Evolutionary conservation across 1,284 basidiomycete species (phyloP), one percentile per base, ranked within the genome.

Genomic region (Moniliophthora roreri): DNA sequence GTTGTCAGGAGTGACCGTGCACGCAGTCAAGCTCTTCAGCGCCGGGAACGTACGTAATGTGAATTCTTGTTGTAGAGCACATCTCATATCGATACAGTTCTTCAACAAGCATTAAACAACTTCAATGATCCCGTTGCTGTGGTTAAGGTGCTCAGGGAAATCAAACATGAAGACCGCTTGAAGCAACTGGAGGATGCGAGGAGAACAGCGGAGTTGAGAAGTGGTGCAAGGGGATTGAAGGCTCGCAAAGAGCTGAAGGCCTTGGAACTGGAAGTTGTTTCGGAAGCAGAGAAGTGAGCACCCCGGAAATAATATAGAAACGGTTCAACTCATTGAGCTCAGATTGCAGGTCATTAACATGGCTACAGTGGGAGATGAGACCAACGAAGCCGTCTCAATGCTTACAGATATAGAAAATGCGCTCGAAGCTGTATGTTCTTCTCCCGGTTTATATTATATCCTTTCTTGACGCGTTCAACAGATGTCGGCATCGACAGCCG

Each of bases 231-330:
- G 84, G 86, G 55, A 79, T 96, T 48, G 72, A 97, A 9, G 85
- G 95, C 45, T 63, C 90, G 74, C 94, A 96, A 72, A 94, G 91
- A 32, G 97, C 72, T 83, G 39, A 68, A 85, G 37, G 69, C 69
- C 13, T 73, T 76, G 0, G 84, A 87, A 60, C 70, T 69, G n/a
- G 64, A 68, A 16, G 53, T 60, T 45, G 23, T 50, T 53, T 36
- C 57, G 54, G 41, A 60, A 39, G 20, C 36, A 10, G 35, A 24
- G 15, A 41, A n/a, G 46, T 53, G 24, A 28, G 38, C 18, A 13
- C 10, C 21, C 11, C 6, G 37, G 8, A 46, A 11, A 23, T 24
- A 10, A n/a, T 32, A 11, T 7, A 26, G 9, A 6, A 34, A 16
- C 15, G 18, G 10, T 18, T 18, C 2, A 2, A 10, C 39, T 8